Conservation (phyloP, 306 rosid genomes). For the Pyrus communis region DNA sequence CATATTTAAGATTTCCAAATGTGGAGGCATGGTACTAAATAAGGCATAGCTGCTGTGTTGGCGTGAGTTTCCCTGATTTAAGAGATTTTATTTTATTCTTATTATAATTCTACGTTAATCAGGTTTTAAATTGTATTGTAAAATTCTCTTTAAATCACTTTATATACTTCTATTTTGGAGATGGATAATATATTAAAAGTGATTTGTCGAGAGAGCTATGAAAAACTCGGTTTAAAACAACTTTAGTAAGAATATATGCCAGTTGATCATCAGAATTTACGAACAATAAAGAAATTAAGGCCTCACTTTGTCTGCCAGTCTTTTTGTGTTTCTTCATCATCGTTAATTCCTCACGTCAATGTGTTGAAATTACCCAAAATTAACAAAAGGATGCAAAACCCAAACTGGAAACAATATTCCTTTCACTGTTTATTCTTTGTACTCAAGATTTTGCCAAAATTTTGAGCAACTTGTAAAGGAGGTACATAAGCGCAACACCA, state of each 20-base stretch:
- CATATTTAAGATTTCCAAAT: neutral
- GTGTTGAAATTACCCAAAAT: neutral
- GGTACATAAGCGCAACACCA: neutral
- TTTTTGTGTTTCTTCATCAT: neutral
- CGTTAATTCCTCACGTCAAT: neutral
- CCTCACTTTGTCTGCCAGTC: no score
- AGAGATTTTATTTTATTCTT: no score
- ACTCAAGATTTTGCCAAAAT: constrained; percentile 7
- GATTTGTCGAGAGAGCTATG: no score
- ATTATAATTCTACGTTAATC: no score
- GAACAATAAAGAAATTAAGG: no score
- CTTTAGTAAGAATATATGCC: no score
- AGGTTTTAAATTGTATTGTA: no score
- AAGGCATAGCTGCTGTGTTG: neutral
- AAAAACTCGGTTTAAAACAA: no score
- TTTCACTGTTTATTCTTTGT: neutral
- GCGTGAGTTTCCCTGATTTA: neutral
- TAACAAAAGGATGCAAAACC: neutral
- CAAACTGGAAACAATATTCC: constrained; percentile 1
- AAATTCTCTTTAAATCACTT: no score
- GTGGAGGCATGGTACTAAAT: neutral
- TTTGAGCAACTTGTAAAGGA: constrained; percentile 9
- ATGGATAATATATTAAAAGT: no score
- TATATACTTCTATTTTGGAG: no score
- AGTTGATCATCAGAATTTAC: no score